Conservation (phyloP, 2,329 filamentous ascomycete genomes). For the Orbilia javanica region DNA sequence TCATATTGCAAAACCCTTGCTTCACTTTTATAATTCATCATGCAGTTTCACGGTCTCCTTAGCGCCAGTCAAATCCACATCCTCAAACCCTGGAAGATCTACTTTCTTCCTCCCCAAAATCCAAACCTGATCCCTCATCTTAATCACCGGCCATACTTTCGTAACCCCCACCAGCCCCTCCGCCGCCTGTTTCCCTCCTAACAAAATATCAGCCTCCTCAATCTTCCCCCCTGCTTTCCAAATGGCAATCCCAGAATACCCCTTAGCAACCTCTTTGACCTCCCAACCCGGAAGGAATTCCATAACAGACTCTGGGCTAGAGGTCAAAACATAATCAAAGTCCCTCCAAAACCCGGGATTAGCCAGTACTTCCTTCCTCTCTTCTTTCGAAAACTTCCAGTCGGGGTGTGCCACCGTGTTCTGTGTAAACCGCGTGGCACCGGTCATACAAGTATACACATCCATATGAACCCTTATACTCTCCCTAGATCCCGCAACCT, state of each 20-base stretch:
- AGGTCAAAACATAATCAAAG: conserved; percentile 72
- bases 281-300: conserved; percentile 41
- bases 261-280: conserved; percentile 31
- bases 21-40: conserved; percentile 35
- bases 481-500: conserved; percentile 65
- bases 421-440: conserved; percentile 75
- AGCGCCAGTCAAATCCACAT: conserved; percentile 28
- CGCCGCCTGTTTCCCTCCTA: conserved; percentile 31
- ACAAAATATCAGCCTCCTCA: conserved; percentile 27
- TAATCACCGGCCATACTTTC: conserved; percentile 43
- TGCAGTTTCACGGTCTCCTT: conserved; percentile 16
- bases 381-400: conserved; percentile 74
- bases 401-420: conserved; percentile 64
- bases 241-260: conserved; percentile 28
- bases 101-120: conserved; percentile 39
- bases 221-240: conserved; percentile 16
- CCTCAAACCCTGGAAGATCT: conserved; percentile 42
- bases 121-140: conserved; percentile 45
- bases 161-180: conserved; percentile 2
- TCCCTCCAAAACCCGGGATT: conserved; percentile 72
- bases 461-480: conserved; percentile 73
- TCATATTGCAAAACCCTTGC: not conserved
- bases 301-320: conserved; percentile 14
- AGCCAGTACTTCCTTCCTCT: conserved; percentile 68
- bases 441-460: conserved; percentile 78